Percentiles rank a stretch among this genome's conserved stretches.
phyloP scores from a whole-genome alignment of 768 basidiomycete genomes.

The Psilocybe sp. region DNA sequence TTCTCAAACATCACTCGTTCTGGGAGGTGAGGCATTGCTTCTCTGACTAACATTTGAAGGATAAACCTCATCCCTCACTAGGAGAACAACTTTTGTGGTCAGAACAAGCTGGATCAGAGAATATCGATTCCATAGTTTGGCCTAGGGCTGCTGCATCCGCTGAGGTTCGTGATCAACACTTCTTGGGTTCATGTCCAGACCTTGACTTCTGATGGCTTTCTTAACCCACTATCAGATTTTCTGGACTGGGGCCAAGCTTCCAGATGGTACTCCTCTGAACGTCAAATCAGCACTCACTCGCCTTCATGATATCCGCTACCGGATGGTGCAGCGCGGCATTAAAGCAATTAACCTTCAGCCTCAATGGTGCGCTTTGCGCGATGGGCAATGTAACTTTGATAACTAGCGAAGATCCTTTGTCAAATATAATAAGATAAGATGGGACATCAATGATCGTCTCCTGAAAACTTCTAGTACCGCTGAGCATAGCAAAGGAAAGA shows the following conservation, averaged over 20 bases:
- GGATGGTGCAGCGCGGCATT: conserved; percentile 62
- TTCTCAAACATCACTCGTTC: conserved; percentile 49
- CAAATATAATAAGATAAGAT: not conserved
- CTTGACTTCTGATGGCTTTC: not conserved
- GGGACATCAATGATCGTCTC: not conserved
- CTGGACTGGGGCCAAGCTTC: conserved; percentile 58
- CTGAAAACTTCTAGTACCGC: no score
- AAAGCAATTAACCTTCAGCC: conserved; percentile 64
- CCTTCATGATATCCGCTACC: conserved; percentile 61
- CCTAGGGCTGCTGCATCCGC: conserved; percentile 70
- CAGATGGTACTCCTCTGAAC: conserved; percentile 36
- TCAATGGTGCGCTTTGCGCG: conserved; percentile 67
- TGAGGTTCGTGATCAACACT: conserved; percentile 41
- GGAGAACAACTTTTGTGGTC: conserved; percentile 72
- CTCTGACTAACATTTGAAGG: not conserved
- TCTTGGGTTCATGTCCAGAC: not conserved
- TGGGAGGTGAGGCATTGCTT: conserved; percentile 52
- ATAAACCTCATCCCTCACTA: conserved; percentile 15
- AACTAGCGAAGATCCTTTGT: not conserved
- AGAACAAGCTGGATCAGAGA: conserved; percentile 68
- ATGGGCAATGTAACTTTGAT: conserved; percentile 48
- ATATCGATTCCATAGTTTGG: conserved; percentile 69
- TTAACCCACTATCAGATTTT: conserved; percentile 39
- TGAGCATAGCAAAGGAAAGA: not conserved
- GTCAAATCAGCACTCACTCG: conserved; percentile 54